phyloP scores from a whole-genome alignment of 2,329 filamentous ascomycete species.

The Ophiostoma ips region DNA sequence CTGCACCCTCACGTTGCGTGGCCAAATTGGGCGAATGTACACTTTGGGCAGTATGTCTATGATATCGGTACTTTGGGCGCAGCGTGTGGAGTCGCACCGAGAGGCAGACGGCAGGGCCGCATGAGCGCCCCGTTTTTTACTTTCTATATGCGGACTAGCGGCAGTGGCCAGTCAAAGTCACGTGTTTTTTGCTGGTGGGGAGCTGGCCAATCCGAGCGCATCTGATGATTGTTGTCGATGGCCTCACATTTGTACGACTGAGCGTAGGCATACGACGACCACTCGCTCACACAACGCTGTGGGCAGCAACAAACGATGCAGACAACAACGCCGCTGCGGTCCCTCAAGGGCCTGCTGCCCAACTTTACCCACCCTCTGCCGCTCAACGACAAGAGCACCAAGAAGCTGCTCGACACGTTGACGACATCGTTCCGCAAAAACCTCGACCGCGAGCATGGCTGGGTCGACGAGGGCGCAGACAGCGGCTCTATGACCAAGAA shows the following conservation, averaged over 20 bases:
- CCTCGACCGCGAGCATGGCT: constrained; percentile 44
- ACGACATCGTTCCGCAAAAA: constrained; percentile 44
- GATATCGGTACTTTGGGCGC: not conserved
- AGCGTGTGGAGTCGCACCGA: too few species aligned
- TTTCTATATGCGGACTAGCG: not conserved
- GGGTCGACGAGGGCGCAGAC: constrained; percentile 20
- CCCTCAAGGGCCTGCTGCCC: constrained; percentile 28
- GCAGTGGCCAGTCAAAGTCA: not conserved
- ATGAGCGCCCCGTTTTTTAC: too few species aligned
- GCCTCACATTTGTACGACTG: not conserved
- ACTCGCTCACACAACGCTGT: not conserved
- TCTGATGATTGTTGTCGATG: not conserved
- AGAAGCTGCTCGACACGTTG: constrained; percentile 40
- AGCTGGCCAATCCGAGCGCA: not conserved
- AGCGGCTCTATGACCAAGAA: not conserved
- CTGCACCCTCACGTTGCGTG: too few species aligned
- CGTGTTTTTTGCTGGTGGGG: not conserved
- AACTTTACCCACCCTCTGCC: constrained; percentile 38
- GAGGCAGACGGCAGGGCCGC: too few species aligned
- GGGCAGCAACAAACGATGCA: constrained; percentile 18
- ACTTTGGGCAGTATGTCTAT: not conserved
- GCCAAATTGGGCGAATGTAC: too few species aligned
- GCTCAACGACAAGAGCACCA: constrained; percentile 35
- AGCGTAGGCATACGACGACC: not conserved
- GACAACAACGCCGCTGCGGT: constrained; percentile 23